phyloP scores from a whole-genome alignment of 2,329 filamentous ascomycete genomes.

The Sporothrix pseudoabietina region DNA sequence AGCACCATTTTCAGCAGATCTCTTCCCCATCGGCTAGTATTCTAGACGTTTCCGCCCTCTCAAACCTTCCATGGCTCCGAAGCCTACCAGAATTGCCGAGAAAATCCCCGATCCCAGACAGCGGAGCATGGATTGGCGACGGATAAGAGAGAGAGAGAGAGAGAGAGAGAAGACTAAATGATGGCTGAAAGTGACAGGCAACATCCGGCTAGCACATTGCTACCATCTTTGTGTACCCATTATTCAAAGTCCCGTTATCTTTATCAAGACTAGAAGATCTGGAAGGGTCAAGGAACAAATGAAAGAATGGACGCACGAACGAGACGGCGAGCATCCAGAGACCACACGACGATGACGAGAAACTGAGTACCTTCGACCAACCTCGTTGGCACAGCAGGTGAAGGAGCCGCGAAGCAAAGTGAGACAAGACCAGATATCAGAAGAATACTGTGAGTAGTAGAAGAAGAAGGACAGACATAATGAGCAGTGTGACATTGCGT shows the following conservation, averaged over 20 bases:
- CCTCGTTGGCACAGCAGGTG: neutral
- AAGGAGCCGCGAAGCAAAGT: neutral
- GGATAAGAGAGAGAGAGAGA: neutral
- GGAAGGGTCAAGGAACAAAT: neutral
- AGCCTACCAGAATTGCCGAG: neutral
- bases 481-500: neutral
- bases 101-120: slow-evolving; percentile 4
- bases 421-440: neutral
- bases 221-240: too few relatives aligned
- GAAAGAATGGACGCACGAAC: neutral
- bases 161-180: too few relatives aligned
- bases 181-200: neutral
- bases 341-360: neutral
- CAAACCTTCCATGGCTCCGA: neutral
- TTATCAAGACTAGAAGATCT: neutral
- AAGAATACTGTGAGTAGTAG: neutral
- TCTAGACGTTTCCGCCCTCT: neutral
- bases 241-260: neutral
- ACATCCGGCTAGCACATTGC: too few relatives aligned
- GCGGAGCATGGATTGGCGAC: too few relatives aligned
- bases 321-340: neutral
- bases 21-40: neutral
- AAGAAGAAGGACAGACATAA: neutral
- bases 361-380: neutral
- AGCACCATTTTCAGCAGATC: neutral